Evolutionary conservation across 2,329 filamentous ascomycete species (phyloP).

Genomic region (Orbilia blumenaviensis): DNA sequence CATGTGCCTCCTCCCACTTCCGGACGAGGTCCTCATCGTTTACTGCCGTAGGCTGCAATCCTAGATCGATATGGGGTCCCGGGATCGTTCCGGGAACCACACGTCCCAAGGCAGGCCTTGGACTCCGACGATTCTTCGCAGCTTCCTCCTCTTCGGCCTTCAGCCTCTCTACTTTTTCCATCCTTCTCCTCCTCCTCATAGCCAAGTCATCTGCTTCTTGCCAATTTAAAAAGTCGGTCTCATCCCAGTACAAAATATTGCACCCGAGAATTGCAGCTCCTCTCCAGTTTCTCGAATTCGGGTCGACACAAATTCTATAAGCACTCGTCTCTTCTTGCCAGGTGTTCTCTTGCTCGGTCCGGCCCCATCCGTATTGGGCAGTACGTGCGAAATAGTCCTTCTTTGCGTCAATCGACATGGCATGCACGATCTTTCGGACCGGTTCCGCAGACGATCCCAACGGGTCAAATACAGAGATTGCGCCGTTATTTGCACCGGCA

Average conservation of each 20-base stretch:
- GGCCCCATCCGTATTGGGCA: slow-evolving; percentile 37
- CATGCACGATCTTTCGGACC: slow-evolving; percentile 45
- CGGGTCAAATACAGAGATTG: slow-evolving; percentile 50
- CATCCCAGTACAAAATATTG: slow-evolving; percentile 51
- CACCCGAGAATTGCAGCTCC: slow-evolving; percentile 47
- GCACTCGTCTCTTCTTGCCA: slow-evolving; percentile 50
- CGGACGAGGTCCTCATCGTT: slow-evolving; percentile 30
- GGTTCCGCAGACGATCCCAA: slow-evolving; percentile 41
- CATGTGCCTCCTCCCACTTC: slow-evolving; percentile 44
- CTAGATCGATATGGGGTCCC: slow-evolving; percentile 29
- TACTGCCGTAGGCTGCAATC: slow-evolving; percentile 18
- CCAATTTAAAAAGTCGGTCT: slow-evolving; percentile 51
- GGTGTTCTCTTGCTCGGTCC: slow-evolving; percentile 47
- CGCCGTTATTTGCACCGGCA: slow-evolving; percentile 41
- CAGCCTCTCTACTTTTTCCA: slow-evolving; percentile 47
- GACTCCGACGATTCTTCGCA: slow-evolving; percentile 44
- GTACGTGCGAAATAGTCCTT: slow-evolving; percentile 48
- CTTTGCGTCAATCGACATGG: slow-evolving; percentile 52
- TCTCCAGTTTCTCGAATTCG: slow-evolving; percentile 45
- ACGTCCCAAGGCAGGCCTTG: slow-evolving; percentile 30
- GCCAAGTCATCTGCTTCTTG: slow-evolving; percentile 48
- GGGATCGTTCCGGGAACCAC: slow-evolving; percentile 31
- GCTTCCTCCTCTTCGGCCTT: slow-evolving; percentile 47
- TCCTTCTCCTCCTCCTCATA: slow-evolving; percentile 31
- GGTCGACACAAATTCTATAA: slow-evolving; percentile 41